Evolutionary conservation across 805 yeast genomes (phyloP), one percentile per base, ranked within the genome.

Genomic region (Sungouiella thailandica): DNA sequence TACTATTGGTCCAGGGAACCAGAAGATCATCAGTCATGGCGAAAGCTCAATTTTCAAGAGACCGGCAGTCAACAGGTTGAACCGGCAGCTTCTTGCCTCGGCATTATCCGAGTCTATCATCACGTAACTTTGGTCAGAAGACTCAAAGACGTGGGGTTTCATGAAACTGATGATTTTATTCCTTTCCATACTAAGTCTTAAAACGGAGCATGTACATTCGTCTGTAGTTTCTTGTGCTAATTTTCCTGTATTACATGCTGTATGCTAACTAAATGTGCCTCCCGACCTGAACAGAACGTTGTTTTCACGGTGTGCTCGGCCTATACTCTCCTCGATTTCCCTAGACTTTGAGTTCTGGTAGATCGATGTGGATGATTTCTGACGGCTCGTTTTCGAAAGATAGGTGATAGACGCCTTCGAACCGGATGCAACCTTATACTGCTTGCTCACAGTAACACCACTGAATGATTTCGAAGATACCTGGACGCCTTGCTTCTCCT

Each of bases 361-460:
- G 32, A 11, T 37, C 34, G 23, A 44, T 40, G 6, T 32, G 13
- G 17, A 15, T 28, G 55, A 55, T 28, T 23, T 18, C 22, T 19
- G 22, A 17, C 29, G 44, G 26, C 32, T 37, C 4, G 28, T 45
- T 29, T 50, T 58, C 8, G 80, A 73, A 49, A 75, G 51, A 35
- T 71, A 72, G 29, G 80, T 71, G 41, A 83, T 71, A 7, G 83
- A 74, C 1, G 83, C 75, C 40, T 67, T 72, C 4, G 74, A 60
- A 6, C 80, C 74, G 2, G 76, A 65, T 1, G 76, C 80, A 8
- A 70, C 67, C 50, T 68, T 77, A 47, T 75, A 74, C 18, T 71
- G 66, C 22, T 72, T 72, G 28, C 76, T 66, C 4, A 76, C 55
- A 1, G 74, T 75, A 13, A 80, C 83, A 5, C 72, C 71, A 15